Evolutionary conservation across 176 grass and related monocot species (phyloP).

Genomic region (Dactylis glomerata): DNA sequence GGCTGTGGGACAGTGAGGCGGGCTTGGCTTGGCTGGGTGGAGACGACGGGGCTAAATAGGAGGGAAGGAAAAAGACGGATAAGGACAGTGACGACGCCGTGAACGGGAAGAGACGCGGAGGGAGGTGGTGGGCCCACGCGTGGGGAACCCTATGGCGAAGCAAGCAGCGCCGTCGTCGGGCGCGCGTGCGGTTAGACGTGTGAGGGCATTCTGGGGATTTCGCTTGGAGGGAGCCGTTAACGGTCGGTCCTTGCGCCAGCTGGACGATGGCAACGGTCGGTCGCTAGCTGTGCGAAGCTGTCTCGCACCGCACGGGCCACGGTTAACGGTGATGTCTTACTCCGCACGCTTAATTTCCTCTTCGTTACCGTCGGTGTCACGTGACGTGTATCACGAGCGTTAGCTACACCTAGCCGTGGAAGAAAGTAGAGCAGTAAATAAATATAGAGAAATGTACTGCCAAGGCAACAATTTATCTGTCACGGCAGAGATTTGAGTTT

Average conservation of each 20-base stretch:
- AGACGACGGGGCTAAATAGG: not conserved
- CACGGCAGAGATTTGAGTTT: no score
- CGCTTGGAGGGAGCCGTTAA: not conserved
- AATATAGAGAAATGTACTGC: no score
- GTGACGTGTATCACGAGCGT: no score
- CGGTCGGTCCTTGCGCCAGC: not conserved
- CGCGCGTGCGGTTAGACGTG: conserved; percentile 26
- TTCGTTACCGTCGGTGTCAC: no score
- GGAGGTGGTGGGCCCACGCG: conserved; percentile 2
- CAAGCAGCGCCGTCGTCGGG: not conserved
- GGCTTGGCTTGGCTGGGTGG: not conserved
- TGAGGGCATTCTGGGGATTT: conserved; percentile 24
- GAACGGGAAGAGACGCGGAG: conserved; percentile 6
- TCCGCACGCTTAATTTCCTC: no score
- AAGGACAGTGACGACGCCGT: conserved; percentile 16
- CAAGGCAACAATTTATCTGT: no score
- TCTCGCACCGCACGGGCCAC: not conserved
- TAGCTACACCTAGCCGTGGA: no score
- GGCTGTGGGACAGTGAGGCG: not conserved
- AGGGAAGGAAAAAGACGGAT: conserved; percentile 40
- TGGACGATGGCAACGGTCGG: not conserved
- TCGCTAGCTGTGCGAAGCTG: not conserved
- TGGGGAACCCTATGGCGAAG: not conserved
- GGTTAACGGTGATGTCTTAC: not conserved
- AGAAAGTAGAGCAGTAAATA: no score